Conservation (phyloP, 2,329 filamentous ascomycete species). For the Penicillium palitans region DNA sequence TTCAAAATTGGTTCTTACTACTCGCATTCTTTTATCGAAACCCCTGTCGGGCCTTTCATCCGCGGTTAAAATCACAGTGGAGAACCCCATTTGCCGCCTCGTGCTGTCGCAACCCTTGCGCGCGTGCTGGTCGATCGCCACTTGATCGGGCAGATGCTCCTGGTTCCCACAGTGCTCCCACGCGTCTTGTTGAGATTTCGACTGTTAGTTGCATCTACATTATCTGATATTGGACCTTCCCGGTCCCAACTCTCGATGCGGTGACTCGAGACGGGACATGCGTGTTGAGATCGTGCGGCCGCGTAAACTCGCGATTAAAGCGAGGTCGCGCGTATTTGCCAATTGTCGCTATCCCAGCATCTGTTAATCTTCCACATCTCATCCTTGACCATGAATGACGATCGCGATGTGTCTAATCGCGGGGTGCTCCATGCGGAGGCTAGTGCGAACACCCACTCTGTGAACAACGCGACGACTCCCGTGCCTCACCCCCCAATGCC, state of each 20-base stretch:
- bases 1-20: neutral
- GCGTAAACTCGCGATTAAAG: constrained; percentile 20
- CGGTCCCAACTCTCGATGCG: constrained; percentile 22
- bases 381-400: constrained; percentile 20
- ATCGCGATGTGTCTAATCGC: constrained; percentile 15
- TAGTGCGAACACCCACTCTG: constrained; percentile 16
- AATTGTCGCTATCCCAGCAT: neutral
- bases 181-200: constrained; percentile 18
- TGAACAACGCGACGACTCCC: constrained; percentile 16
- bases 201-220: constrained; percentile 16
- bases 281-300: constrained; percentile 22
- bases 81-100: constrained; percentile 21
- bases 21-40: neutral
- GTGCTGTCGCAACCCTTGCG: constrained; percentile 23
- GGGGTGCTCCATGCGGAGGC: constrained; percentile 21
- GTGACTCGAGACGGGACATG: constrained; percentile 21
- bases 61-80: neutral
- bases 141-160: constrained; percentile 24
- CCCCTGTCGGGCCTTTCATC: neutral
- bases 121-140: constrained; percentile 28
- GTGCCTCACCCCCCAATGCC: constrained; percentile 11
- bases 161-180: constrained; percentile 11
- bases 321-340: constrained; percentile 16
- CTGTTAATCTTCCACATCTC: neutral
- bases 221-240: constrained; percentile 22